Base-by-base conservation (phyloP, 2,329 filamentous ascomycete genomes). In the Aspergillus unguis region DNA sequence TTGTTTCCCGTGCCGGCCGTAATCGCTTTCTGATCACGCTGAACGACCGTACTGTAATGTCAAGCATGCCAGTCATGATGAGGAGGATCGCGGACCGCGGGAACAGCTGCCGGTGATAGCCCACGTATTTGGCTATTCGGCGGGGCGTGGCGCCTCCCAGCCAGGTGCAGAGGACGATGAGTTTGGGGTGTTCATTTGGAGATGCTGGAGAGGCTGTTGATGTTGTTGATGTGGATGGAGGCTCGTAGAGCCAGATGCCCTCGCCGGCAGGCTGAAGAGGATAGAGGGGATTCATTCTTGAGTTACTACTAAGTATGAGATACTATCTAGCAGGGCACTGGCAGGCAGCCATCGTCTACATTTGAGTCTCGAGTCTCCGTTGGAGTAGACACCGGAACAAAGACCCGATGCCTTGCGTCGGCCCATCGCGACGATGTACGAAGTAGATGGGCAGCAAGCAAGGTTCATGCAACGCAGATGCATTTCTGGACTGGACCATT, bases 131-230 rank as follows among this genome's bases (percentile, higher is more conserved):
- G 47, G 58, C 55, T 56, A 65, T 66, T 10, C 62, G 58, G 27
- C 58, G 58, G 11, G 62, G 62, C 2, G 58, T 65, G 28, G 64
- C 61, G n/a, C 62, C 64, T 28, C 63, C 63, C 1, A 63, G 52
- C 62, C 62, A 64, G 26, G 61, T 63, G 37, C 62, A 65, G 10
- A 66, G 55, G 28, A 63, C 61, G 17, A 65, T 54, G 36, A 65
- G 49, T 17, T 58, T 52, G 9, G 61, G 58, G 6, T 52, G 32
- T 35, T 37, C 37, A 35, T 42, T 23, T 1, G 43, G 36, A 6
- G 29, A 23, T 29, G 32, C 2, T 4, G 17, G 10, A 5, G 25
- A 9, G 7, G 23, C 36, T 6, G 35, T 41, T 8, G 6, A 46
- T 23, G 36, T 37, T 6, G 17, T 17, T 17, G 17, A 17, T 17